Base-by-base conservation (phyloP, 495 filamentous ascomycete genomes). In the Geoglossum glabrum region DNA sequence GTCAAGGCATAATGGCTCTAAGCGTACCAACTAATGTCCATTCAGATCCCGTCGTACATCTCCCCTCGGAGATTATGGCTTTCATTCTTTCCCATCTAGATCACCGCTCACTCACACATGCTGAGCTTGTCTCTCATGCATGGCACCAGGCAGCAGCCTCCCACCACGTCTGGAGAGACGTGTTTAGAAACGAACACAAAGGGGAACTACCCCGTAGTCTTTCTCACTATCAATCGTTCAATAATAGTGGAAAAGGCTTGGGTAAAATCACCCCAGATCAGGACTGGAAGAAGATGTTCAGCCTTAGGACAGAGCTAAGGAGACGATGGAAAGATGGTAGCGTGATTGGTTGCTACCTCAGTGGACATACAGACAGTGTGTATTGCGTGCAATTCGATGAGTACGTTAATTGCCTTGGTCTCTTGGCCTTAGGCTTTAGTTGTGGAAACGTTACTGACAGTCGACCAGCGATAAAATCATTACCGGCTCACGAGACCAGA, bases 341-440 rank as follows among this genome's bases (percentile, higher is more conserved):
- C 56, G 85, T 86, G 26, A 83, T 80, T 45, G 82, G 86, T 0
- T 83, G 93, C 55, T 95, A 94, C 67, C 73, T 97, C 19, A 85
- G 90, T 64, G 92, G 93, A 0, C 92, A 98, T 64, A 78, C 78
- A 11, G 92, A 97, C 68, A 95, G 87, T 61, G 90, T 98, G 26
- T 98, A 98, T 70, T 97, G 92, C 68, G 80, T 90, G 40, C 92
- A 97, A 66, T 98, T 96, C 71, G 92, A 98, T 67, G 90, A 97
- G 84, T 87, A 79, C 59, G 83, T 71, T 56, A 58, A 30, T 21
- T 36, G 33, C 31, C 28, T 15, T 46, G 15, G 50, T 30, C 30
- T 17, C 23, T 3, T 31, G 25, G 30, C 58, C 33, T 55, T 58
- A 13, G n/a, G 58, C 6, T 28, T 19, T 15, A n/a, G 27, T 57